Evolutionary conservation across 306 rosid species (phyloP).

Genomic region (Comarum palustre): DNA sequence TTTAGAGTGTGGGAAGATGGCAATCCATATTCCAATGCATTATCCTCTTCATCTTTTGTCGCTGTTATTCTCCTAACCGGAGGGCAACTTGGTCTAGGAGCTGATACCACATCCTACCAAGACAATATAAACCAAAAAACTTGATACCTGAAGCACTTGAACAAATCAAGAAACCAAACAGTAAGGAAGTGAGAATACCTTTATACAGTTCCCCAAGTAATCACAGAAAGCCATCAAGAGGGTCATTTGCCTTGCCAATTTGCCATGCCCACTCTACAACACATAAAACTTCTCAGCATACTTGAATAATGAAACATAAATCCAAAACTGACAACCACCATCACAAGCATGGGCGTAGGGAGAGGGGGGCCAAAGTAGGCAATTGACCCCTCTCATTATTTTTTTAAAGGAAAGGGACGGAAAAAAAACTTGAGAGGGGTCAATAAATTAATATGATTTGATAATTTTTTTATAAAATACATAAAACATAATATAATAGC

Average conservation of each 20-base stretch:
- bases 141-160: neutral
- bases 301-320: neutral
- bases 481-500: no score
- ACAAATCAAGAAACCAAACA: neutral
- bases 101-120: constrained; percentile 80
- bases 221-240: constrained; percentile 93
- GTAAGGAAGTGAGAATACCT: constrained; percentile 38
- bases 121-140: constrained; percentile 12
- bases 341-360: neutral
- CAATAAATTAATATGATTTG: no score
- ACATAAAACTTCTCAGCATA: constrained; percentile 4
- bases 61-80: constrained; percentile 82
- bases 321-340: neutral
- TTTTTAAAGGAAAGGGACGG: no score
- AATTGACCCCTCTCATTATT: no score
- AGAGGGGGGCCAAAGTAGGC: no score
- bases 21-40: constrained; percentile 90
- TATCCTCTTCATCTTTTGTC: constrained; percentile 89
- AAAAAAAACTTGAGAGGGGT: no score
- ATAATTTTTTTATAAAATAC: no score
- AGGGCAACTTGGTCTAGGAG: constrained; percentile 91
- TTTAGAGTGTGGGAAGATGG: constrained; percentile 97
- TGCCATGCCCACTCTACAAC: constrained; percentile 84
- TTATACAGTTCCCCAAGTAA: constrained; percentile 73
- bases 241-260: constrained; percentile 96